phyloP scores from a whole-genome alignment of 176 grass and related monocot species.

The Ananas comosus region DNA sequence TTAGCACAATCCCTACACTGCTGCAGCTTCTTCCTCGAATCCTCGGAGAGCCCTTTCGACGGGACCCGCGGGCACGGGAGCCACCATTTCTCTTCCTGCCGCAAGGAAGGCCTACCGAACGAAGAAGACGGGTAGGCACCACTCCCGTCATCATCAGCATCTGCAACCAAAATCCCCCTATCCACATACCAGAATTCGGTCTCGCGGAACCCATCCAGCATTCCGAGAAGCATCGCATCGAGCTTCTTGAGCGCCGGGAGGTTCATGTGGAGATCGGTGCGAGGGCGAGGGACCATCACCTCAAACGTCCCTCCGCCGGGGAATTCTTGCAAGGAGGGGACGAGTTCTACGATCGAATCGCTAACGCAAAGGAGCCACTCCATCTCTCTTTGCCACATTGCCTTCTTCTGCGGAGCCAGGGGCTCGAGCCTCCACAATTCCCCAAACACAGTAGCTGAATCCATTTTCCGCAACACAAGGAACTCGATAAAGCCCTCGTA shows the following conservation, averaged over 20 bases:
- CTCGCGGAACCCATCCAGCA: conserved; percentile 74
- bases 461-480: not conserved
- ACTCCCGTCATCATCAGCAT: conserved; percentile 37
- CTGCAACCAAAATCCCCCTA: conserved; percentile 58
- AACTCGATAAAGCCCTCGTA: not conserved
- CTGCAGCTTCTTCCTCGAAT: conserved; percentile 75
- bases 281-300: conserved; percentile 83
- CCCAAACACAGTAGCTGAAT: conserved; percentile 82
- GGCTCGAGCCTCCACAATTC: conserved; percentile 98
- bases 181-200: conserved; percentile 95
- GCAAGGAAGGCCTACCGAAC: conserved; percentile 47
- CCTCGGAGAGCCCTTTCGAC: conserved; percentile 66
- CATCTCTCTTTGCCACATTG: conserved; percentile 96
- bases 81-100: conserved; percentile 99
- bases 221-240: conserved; percentile 83
- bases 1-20: conserved; percentile 87
- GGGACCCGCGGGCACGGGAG: conserved; percentile 76
- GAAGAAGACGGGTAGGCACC: conserved; percentile 30
- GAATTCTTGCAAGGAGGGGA: conserved; percentile 83
- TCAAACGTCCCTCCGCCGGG: conserved; percentile 79
- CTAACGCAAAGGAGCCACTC: conserved; percentile 86
- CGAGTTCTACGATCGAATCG: conserved; percentile 90
- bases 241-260: conserved; percentile 93
- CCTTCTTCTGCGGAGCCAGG: conserved; percentile 67
- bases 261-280: conserved; percentile 92